Conservation (phyloP, 768 basidiomycete species). For the Mycena crocata region DNA sequence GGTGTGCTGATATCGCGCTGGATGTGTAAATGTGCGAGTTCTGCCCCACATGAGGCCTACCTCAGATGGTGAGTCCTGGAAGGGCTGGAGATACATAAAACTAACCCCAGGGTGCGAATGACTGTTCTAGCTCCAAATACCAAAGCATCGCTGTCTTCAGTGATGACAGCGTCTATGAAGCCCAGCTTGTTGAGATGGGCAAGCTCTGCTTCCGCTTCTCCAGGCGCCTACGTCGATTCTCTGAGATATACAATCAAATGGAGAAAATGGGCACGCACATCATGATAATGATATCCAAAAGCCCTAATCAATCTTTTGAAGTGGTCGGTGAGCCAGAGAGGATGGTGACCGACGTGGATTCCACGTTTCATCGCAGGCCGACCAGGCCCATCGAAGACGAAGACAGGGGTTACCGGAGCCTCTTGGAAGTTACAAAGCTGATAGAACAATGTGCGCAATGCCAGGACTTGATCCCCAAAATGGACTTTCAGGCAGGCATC, state of each 20-base stretch:
- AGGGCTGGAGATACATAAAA: not conserved
- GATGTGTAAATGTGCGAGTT: not conserved
- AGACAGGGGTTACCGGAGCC: not conserved
- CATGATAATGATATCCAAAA: constrained; percentile 1
- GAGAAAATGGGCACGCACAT: not conserved
- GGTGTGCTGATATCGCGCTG: not conserved
- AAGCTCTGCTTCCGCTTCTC: constrained; percentile 2
- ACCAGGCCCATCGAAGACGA: constrained; percentile 3
- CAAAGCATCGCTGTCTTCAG: not conserved
- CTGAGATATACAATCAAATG: too few relatives aligned
- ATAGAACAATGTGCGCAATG: not conserved
- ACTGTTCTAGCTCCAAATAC: not conserved
- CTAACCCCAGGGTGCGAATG: not conserved
- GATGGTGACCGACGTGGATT: not conserved
- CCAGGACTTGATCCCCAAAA: not conserved
- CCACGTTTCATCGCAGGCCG: not conserved
- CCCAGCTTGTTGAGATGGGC: not conserved
- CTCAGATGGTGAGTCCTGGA: not conserved
- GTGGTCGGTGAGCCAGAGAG: not conserved
- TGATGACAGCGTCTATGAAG: not conserved
- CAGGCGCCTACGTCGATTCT: not conserved
- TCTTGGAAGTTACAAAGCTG: not conserved
- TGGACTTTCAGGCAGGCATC: too few relatives aligned
- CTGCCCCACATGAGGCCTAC: not conserved
- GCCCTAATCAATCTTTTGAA: not conserved